A percentile compares a stretch with the other conserved stretches of the same genome.
Conservation (phyloP, 2,329 filamentous ascomycete genomes). For the Exophiala phaeomuriformis region DNA sequence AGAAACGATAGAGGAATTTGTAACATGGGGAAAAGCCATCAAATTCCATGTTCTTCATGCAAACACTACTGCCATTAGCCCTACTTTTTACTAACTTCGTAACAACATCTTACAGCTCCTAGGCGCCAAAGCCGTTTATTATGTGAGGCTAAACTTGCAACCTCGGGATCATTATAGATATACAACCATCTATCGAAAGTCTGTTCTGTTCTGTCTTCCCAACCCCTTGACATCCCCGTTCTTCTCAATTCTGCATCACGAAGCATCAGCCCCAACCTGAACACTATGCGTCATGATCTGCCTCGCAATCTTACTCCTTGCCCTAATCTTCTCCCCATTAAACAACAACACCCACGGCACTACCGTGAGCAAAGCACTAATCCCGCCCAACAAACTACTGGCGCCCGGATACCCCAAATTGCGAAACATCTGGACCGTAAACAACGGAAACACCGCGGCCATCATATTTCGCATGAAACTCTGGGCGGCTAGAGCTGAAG, state of each 20-base stretch:
- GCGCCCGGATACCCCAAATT: slow-evolving; percentile 64
- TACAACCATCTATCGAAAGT: not conserved
- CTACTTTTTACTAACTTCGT: no score
- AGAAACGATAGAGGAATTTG: not conserved
- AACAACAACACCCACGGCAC: slow-evolving; percentile 85
- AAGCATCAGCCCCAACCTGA: not conserved
- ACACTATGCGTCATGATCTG: slow-evolving; percentile 18
- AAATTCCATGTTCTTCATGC: not conserved
- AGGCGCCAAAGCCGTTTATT: no score
- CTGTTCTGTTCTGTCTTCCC: not conserved
- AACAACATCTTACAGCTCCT: no score
- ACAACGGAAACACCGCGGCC: slow-evolving; percentile 71
- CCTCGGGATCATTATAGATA: no score
- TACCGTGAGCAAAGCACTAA: slow-evolving; percentile 59
- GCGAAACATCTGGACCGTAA: slow-evolving; percentile 65
- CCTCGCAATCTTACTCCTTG: slow-evolving; percentile 69
- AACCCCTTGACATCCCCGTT: no score
- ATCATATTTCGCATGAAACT: slow-evolving; percentile 79
- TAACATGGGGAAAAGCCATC: not conserved
- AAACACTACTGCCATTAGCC: no score
- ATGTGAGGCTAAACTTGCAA: no score
- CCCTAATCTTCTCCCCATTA: slow-evolving; percentile 67
- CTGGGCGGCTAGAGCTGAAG: slow-evolving; percentile 78
- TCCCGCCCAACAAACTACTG: slow-evolving; percentile 66
- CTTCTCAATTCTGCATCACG: no score